phyloP scores from a whole-genome alignment of 129 eudicot species.

The Artemisia argyi region DNA sequence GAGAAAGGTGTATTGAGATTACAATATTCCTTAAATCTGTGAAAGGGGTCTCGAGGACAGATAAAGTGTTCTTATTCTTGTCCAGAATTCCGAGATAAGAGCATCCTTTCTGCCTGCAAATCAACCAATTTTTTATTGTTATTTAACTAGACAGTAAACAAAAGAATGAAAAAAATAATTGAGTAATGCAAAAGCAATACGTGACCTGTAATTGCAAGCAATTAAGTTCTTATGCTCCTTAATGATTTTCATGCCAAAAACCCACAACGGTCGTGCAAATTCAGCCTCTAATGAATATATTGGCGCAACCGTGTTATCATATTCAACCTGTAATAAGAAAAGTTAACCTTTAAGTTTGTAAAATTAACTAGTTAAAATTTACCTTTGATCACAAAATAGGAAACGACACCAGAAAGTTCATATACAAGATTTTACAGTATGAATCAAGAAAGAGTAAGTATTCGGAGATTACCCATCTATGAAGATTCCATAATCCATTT shows the following conservation, averaged over 20 bases:
- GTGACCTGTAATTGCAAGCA: conserved; percentile 90
- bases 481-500: conserved; percentile 88
- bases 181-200: conserved; percentile 10
- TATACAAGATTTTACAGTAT: neutral
- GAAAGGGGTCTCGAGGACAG: conserved; percentile 70
- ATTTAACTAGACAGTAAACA: neutral
- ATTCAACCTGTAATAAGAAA: conserved; percentile 59
- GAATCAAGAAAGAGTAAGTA: no score
- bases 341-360: neutral
- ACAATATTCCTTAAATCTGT: conserved; percentile 82
- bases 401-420: conserved; percentile 2
- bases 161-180: neutral
- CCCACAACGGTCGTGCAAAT: conserved; percentile 89
- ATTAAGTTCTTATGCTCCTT: conserved; percentile 56
- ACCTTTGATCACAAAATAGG: conserved; percentile 3
- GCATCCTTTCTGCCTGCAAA: conserved; percentile 78
- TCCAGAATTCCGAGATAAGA: conserved; percentile 82
- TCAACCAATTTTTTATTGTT: neutral
- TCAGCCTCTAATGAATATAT: conserved; percentile 77
- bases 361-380: conserved; percentile 5
- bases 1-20: conserved; percentile 28
- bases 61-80: conserved; percentile 45
- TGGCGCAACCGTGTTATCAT: conserved; percentile 64
- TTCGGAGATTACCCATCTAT: conserved; percentile 91
- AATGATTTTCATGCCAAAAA: conserved; percentile 82